Base-by-base conservation (phyloP, 2,329 filamentous ascomycete species). In the Juglanconis sp. region DNA sequence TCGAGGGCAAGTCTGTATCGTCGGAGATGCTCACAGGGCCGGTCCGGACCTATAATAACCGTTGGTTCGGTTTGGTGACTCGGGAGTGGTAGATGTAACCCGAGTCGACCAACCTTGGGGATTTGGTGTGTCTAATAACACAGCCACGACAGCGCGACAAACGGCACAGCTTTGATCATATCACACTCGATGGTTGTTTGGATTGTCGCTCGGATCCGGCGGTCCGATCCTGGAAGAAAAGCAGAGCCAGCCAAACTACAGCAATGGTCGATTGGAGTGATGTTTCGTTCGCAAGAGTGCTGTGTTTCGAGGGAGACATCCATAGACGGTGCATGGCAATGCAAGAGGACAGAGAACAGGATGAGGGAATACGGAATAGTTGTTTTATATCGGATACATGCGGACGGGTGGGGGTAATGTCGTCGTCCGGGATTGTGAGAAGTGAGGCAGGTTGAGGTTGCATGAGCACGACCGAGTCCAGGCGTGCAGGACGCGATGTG, bases 341-440 rank as follows among this genome's bases (percentile, higher is more conserved):
- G 53, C 24, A 36, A 46, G 53, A 54, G 17, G 52, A 34, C 17
- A n/a, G 36, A 36, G 51, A 30, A 31, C 6, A 52, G 53, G 53
- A 46, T 24, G 42, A 54, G 42, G 24, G 32, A 59, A 48, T 42
- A 59, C 30, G 40, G 42, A 46, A 30, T 56, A 42, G 38, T 53
- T 56, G 38, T 60, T 57, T 60, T 62, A 62, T 62, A 62, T 53
- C 44, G 48, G 48, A 40, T 59, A 53, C 53, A 56, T 36, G 53
- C 24, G 44, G 42, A 60, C 56, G 57, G 57, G 60, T 60, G 60
- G 53, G 60, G 60, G 57, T 62, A 53, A 56, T 62, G 53, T 56
- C 53, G 57, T 53, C 47, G 9, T 53, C 52, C 57, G 30, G 59
- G 38, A 53, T 32, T 56, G 52, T 59, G 49, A 46, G 35, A 48